Base-by-base conservation (phyloP, 225 moss, liverwort and hornwort genomes). In the Takakia lepidozioides region DNA sequence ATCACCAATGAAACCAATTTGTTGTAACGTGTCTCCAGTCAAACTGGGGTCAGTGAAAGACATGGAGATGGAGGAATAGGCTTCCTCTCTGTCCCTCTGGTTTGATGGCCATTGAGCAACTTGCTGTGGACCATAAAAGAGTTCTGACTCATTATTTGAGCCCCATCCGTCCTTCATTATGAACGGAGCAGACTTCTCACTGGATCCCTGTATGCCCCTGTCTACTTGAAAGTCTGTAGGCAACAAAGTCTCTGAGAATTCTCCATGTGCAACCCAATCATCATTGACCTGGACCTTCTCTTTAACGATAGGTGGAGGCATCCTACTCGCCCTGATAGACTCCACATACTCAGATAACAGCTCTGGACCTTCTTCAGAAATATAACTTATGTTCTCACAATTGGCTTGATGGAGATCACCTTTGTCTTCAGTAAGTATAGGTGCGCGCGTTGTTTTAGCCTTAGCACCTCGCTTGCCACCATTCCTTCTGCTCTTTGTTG, bases 1-100 rank as follows among this genome's bases (percentile, higher is more conserved):
- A 34, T 74, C 80, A 51, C 77, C 69, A 27, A 73, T 73, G 49
- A 60, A 73, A 58, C 80, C 85, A 48, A 73, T 79, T 52, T 80
- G 63, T 38, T 52, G 70, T 29, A 78, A 54, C 40, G 80, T 67
- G 19, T 80, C 84, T 59, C 62, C 53, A 47, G 59, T 67, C 23
- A 88, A 72, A 16, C 79, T 69, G 37, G 54, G 63, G 37, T 72
- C 58, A 30, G 68, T 49, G 60, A 88, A 67, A 20, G 74, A 61
- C 63, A 81, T 75, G 68, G 52, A 47, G 88, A 59, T 43, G 67
- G 47, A 48, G 70, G 48, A 43, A 46, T 60, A 51, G 20, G 63
- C 27, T 43, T 76, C 67, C 63, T 67, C 66, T 59, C 59, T 44
- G 13, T 59, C 52, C 13, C 48, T 47, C 51, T 66, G 55, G 49